phyloP scores from a whole-genome alignment of 192 early-diverging fungal genomes.

The Rhizoclosmatium globosum region DNA sequence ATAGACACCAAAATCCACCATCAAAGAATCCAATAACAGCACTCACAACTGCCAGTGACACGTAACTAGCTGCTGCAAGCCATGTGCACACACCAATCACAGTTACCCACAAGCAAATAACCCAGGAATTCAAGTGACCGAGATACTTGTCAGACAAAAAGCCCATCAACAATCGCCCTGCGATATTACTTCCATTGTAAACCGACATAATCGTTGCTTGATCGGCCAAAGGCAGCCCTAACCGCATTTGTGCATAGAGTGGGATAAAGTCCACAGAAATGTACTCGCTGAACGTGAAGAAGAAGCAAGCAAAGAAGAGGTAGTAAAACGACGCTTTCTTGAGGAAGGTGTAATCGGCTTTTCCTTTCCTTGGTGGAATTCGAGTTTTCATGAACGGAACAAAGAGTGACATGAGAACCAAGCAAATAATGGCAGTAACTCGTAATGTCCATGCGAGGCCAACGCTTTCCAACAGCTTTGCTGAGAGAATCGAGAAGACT shows the following conservation, averaged over 20 bases:
- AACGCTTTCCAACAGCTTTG: constrained; percentile 62
- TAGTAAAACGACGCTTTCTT: not conserved
- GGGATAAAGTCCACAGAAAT: constrained; percentile 19
- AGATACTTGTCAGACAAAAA: constrained; percentile 61
- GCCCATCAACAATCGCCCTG: constrained; percentile 72
- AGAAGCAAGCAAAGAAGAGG: constrained; percentile 37
- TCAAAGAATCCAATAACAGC: constrained; percentile 25
- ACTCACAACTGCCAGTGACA: not conserved
- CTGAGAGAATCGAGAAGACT: constrained; percentile 67
- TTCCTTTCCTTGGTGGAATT: not conserved
- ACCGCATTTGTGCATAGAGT: not conserved
- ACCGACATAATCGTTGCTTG: constrained; percentile 47
- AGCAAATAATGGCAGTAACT: constrained; percentile 60
- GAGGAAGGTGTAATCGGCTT: constrained; percentile 23
- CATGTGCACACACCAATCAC: constrained; percentile 30
- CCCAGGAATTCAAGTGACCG: constrained; percentile 72
- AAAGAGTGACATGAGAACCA: constrained; percentile 47
- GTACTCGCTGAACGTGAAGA: constrained; percentile 41
- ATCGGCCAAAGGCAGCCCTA: not conserved
- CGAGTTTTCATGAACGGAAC: constrained; percentile 18
- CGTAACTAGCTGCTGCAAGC: not conserved
- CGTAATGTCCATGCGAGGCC: constrained; percentile 75
- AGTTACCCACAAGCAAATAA: constrained; percentile 48
- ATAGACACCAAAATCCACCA: constrained; percentile 36
- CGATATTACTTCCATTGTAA: constrained; percentile 71